These are phyloP conservation scores for Imleria badia DNA, from an alignment of 768 basidiomycete genomes.

Conservation along the genomic window DNA sequence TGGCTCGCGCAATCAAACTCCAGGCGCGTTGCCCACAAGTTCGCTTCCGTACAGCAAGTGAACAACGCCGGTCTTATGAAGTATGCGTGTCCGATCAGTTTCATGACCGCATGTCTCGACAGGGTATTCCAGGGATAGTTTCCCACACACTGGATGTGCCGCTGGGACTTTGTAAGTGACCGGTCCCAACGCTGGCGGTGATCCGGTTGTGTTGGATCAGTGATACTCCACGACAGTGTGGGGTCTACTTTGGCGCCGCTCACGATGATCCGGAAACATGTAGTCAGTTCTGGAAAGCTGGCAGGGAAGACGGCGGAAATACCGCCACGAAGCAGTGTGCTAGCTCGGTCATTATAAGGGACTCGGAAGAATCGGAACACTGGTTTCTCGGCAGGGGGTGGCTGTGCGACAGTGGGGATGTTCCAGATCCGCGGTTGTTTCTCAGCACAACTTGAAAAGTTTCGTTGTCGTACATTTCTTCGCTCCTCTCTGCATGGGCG, in stretches of 20 bases:
- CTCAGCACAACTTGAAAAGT: slow-evolving; percentile 13
- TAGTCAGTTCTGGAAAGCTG: too few relatives aligned
- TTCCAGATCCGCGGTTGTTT: slow-evolving; percentile 15
- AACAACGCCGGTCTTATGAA: not conserved
- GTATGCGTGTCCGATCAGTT: not conserved
- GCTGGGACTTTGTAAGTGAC: not conserved
- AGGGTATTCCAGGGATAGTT: too few relatives aligned
- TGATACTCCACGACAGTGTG: not conserved
- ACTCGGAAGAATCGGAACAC: not conserved
- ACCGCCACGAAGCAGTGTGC: not conserved
- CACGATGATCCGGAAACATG: not conserved
- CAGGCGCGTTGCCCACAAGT: too few relatives aligned
- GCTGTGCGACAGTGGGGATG: slow-evolving; percentile 18
- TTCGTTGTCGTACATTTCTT: not conserved
- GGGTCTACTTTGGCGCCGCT: not conserved
- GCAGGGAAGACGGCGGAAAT: not conserved
- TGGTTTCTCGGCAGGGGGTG: slow-evolving; percentile 21
- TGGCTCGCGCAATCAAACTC: too few relatives aligned
- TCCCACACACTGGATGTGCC: not conserved
- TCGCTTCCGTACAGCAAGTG: too few relatives aligned
- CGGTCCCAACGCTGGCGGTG: too few relatives aligned
- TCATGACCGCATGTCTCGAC: not conserved
- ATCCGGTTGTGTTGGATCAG: not conserved
- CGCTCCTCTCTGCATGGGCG: slow-evolving; percentile 4
- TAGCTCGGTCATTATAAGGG: not conserved